A percentile compares a stretch with the other conserved stretches of the same genome.
These are phyloP conservation scores for Haplographium delicatum DNA, from an alignment of 495 filamentous ascomycete genomes.

Conservation along the genomic window DNA sequence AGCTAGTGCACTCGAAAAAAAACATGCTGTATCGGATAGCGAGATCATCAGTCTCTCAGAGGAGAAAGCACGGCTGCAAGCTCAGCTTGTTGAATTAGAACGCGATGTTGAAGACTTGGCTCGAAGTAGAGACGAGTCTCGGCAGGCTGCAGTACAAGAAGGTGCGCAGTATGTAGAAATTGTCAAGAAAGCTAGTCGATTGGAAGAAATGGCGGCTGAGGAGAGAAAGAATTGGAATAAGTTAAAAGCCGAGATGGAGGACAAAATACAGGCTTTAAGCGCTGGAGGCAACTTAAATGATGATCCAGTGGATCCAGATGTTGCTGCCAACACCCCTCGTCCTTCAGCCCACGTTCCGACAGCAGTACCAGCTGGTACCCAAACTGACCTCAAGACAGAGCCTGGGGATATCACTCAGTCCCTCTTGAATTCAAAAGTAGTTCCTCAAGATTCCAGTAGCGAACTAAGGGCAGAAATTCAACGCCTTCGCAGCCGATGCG, in stretches of 20 bases:
- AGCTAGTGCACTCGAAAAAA: slow-evolving; percentile 40
- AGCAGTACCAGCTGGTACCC: not conserved
- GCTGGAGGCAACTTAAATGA: not conserved
- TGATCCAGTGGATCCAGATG: not conserved
- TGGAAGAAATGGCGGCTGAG: slow-evolving; percentile 34
- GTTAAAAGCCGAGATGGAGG: slow-evolving; percentile 33
- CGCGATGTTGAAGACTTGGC: slow-evolving; percentile 36
- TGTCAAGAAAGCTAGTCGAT: slow-evolving; percentile 36
- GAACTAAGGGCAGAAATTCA: slow-evolving; percentile 19
- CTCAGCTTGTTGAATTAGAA: slow-evolving; percentile 35
- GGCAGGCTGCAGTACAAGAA: slow-evolving; percentile 29
- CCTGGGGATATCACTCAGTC: not conserved
- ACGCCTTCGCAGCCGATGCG: slow-evolving; percentile 17
- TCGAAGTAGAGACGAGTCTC: slow-evolving; percentile 34
- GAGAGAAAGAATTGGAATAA: slow-evolving; percentile 36
- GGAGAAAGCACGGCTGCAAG: slow-evolving; percentile 35
- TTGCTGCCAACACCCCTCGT: not conserved
- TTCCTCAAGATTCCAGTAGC: slow-evolving; percentile 4
- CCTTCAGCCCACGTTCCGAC: not conserved
- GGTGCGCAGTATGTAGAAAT: slow-evolving; percentile 43
- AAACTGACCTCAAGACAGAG: slow-evolving; percentile 4
- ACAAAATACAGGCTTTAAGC: slow-evolving; percentile 13
- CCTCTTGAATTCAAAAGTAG: not conserved
- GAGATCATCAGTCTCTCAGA: slow-evolving; percentile 43
- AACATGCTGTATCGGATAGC: slow-evolving; percentile 39